phyloP scores from a whole-genome alignment of 2,329 filamentous ascomycete genomes.

The Talaromyces sp. region DNA sequence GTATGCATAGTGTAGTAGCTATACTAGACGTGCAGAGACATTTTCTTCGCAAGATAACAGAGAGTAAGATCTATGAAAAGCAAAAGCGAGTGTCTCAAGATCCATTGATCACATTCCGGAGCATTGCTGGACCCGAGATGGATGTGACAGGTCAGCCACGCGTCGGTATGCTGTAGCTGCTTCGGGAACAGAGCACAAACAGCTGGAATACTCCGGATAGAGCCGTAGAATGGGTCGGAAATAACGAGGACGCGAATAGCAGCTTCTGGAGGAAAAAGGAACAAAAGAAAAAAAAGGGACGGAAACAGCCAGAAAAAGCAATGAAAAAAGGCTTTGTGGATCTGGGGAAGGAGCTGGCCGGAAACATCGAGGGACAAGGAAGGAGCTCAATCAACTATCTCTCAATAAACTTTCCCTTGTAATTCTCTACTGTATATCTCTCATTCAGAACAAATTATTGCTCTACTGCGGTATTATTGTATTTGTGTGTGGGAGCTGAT shows the following conservation, averaged over 20 bases:
- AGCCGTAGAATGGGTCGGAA: background rate
- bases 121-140: background rate
- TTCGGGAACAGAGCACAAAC: background rate
- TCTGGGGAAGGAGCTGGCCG: background rate
- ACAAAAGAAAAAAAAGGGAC: background rate
- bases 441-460: background rate
- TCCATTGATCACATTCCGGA: background rate
- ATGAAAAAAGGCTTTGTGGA: background rate
- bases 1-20: no score
- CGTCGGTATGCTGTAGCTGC: constrained; percentile 1
- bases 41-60: background rate
- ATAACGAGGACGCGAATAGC: background rate
- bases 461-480: background rate
- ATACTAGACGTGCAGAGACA: background rate
- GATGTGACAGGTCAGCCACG: constrained; percentile 1
- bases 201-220: background rate
- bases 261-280: background rate
- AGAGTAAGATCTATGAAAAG: background rate
- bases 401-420: background rate
- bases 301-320: background rate
- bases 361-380: background rate
- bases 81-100: background rate
- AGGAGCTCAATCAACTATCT: background rate
- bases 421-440: background rate
- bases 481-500: background rate